phyloP scores from a whole-genome alignment of 129 eudicot genomes.

The Solidago caesia region DNA sequence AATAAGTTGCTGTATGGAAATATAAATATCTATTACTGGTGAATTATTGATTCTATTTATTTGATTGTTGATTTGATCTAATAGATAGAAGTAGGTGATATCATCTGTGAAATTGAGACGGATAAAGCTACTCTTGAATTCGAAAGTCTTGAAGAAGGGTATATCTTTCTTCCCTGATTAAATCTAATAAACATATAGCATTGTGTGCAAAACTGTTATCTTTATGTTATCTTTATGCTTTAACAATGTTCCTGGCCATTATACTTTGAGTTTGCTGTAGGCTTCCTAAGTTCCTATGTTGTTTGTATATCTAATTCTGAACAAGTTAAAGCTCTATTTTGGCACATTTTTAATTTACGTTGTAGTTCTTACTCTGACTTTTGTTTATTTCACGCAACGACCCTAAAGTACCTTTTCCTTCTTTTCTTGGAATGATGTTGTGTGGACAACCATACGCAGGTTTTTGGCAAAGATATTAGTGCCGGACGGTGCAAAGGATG shows the following conservation, averaged over 20 bases:
- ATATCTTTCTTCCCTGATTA: constrained; percentile 29
- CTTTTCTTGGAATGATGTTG: constrained; percentile 17
- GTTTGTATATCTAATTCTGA: neutral
- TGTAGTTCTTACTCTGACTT: constrained; percentile 2
- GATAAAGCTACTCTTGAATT: constrained; percentile 96
- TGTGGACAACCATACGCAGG: constrained; percentile 37
- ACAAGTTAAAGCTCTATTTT: neutral
- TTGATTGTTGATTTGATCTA: constrained; percentile 32
- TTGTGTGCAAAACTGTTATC: neutral
- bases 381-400: neutral
- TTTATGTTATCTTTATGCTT: neutral
- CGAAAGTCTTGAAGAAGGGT: constrained; percentile 95
- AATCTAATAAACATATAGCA: neutral
- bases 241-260: neutral
- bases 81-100: constrained; percentile 95
- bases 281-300: neutral
- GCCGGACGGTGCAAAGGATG: constrained; percentile 92
- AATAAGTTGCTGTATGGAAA: constrained; percentile 12
- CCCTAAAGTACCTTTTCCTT: neutral
- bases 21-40: constrained; percentile 1
- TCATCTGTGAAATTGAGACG: constrained; percentile 93
- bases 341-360: neutral
- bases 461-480: constrained; percentile 83
- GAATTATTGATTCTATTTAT: constrained; percentile 8
- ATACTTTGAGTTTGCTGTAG: neutral